phyloP scores from a whole-genome alignment of 495 filamentous ascomycete genomes.

The Talaromyces adpressus region DNA sequence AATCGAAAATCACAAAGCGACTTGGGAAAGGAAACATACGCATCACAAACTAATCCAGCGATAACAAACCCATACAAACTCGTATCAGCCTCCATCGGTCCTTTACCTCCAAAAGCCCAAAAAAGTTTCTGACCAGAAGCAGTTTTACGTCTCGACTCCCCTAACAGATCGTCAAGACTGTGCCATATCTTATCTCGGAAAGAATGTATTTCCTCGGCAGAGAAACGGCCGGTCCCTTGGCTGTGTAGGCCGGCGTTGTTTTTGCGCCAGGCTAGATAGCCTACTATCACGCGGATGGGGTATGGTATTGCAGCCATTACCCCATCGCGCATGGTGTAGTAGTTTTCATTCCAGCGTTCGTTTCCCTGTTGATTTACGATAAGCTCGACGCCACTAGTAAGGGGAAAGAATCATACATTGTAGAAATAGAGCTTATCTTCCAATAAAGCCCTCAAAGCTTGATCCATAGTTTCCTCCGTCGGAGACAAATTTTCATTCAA shows the following conservation, averaged over 20 bases:
- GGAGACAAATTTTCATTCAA: constrained; percentile 36
- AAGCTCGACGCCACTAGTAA: no score
- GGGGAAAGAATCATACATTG: constrained; percentile 24
- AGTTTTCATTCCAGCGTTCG: constrained; percentile 54
- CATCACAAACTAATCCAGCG: constrained; percentile 38
- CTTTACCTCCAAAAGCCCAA: constrained; percentile 48
- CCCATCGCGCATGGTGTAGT: constrained; percentile 51
- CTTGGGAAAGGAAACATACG: constrained; percentile 35
- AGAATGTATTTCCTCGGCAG: constrained; percentile 35
- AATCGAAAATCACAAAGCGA: neutral
- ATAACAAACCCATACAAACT: constrained; percentile 51
- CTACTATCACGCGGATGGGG: constrained; percentile 46
- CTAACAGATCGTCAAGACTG: constrained; percentile 32
- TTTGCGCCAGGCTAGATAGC: constrained; percentile 40
- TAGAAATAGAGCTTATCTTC: constrained; percentile 58
- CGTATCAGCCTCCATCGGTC: constrained; percentile 51
- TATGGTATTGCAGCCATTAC: constrained; percentile 42
- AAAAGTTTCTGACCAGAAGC: constrained; percentile 29
- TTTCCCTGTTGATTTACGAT: neutral
- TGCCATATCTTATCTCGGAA: constrained; percentile 48
- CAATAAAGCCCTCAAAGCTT: constrained; percentile 44
- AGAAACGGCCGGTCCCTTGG: constrained; percentile 48
- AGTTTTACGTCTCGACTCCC: constrained; percentile 11
- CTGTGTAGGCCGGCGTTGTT: constrained; percentile 35
- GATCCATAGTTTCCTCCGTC: constrained; percentile 35